phyloP scores from a whole-genome alignment of 225 moss, liverwort and hornwort genomes.

The Ulota crispa region DNA sequence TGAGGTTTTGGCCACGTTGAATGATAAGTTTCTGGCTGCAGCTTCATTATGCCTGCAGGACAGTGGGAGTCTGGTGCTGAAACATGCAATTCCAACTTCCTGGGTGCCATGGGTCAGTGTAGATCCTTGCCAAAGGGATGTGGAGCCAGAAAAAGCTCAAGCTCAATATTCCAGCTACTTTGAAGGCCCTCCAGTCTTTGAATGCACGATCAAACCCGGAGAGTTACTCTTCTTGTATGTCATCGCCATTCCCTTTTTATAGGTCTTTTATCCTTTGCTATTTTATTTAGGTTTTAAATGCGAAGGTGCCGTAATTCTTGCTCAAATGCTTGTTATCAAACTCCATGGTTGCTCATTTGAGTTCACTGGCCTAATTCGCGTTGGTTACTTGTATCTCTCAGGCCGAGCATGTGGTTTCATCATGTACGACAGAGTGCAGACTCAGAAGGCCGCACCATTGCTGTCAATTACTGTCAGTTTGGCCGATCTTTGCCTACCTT shows the following conservation, averaged over 20 bases:
- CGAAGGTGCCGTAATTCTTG: not conserved
- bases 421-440: slow-evolving; percentile 84
- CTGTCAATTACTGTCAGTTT: slow-evolving; percentile 89
- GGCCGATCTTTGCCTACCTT: not conserved
- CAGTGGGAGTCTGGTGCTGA: slow-evolving; percentile 51
- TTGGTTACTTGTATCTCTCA: slow-evolving; percentile 22
- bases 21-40: slow-evolving; percentile 54
- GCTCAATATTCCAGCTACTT: slow-evolving; percentile 62
- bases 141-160: slow-evolving; percentile 23
- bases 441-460: slow-evolving; percentile 79
- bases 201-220: slow-evolving; percentile 83
- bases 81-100: slow-evolving; percentile 41
- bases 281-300: not conserved
- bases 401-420: slow-evolving; percentile 99
- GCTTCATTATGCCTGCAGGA: slow-evolving; percentile 49
- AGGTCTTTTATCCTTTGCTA: not conserved
- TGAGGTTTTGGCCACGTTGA: slow-evolving; percentile 19
- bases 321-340: not conserved
- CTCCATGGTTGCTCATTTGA: not conserved
- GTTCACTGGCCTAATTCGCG: not conserved
- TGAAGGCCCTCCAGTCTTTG: slow-evolving; percentile 67
- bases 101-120: slow-evolving; percentile 92
- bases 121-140: slow-evolving; percentile 56
- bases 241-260: not conserved
- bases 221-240: slow-evolving; percentile 86